These are phyloP conservation scores for Pseudopithomyces maydicus DNA, from an alignment of 2,329 filamentous ascomycete genomes.

Conservation along the genomic window DNA sequence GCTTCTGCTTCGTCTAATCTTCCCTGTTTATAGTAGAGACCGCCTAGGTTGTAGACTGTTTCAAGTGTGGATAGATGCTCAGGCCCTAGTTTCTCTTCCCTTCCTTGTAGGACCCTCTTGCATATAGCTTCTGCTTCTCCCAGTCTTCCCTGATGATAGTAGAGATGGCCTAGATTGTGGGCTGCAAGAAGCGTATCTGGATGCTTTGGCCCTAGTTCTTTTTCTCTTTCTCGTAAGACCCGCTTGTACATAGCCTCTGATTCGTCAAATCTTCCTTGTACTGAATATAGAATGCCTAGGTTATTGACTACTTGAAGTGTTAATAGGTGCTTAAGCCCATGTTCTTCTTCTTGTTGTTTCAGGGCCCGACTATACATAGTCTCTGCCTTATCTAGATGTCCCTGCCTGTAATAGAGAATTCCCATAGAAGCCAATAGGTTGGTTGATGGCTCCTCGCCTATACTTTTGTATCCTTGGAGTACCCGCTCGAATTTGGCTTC, in stretches of 20 bases:
- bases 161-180: conserved; percentile 9
- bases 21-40: neutral
- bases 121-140: conserved; percentile 9
- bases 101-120: no score
- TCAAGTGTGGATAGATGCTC: conserved; percentile 13
- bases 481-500: no score
- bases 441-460: no score
- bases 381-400: no score
- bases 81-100: conserved; percentile 1
- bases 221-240: no score
- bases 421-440: no score
- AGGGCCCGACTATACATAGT: no score
- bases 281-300: neutral
- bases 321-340: no score
- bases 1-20: neutral
- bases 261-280: neutral
- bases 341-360: no score
- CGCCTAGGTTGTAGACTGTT: conserved; percentile 15
- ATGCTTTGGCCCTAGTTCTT: neutral
- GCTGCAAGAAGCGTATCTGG: neutral
- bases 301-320: no score
- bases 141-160: conserved; percentile 4
- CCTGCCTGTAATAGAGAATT: no score
- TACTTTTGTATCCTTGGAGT: no score
- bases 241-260: neutral